Percentiles rank a stretch among this genome's conserved stretches.
Conservation (phyloP, 139 green algal genomes). For the Asterochloris sp. region DNA sequence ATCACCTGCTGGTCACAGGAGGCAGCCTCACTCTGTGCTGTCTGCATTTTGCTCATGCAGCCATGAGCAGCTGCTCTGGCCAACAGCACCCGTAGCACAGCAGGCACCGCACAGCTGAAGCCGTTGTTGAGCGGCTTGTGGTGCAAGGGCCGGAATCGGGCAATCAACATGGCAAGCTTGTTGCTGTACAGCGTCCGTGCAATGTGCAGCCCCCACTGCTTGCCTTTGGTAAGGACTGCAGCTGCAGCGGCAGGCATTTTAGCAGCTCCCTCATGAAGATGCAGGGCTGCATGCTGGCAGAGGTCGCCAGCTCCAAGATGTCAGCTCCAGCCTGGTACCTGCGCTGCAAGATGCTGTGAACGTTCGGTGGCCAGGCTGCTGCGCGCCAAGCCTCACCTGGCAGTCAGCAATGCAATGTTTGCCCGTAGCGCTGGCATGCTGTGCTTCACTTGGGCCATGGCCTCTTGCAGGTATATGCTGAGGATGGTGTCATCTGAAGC, state of each 20-base stretch:
- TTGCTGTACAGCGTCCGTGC: background rate
- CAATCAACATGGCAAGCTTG: background rate
- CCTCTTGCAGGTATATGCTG: constrained; percentile 56
- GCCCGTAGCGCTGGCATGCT: background rate
- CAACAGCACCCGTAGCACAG: background rate
- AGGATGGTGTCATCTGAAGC: constrained; percentile 39
- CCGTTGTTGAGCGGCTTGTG: background rate
- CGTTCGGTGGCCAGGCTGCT: background rate
- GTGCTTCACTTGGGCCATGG: constrained; percentile 48
- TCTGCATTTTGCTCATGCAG: background rate
- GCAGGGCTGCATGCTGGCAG: constrained; percentile 70
- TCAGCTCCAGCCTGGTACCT: constrained; percentile 49
- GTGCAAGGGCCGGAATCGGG: background rate
- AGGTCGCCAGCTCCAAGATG: constrained; percentile 52
- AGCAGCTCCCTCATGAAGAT: constrained; percentile 64
- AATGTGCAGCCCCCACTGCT: background rate
- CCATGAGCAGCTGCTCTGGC: background rate
- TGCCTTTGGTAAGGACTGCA: constrained; percentile 20
- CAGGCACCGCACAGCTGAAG: background rate
- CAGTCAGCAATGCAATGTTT: background rate
- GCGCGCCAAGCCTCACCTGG: background rate
- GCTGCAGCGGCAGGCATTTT: constrained; percentile 17
- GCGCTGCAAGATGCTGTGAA: background rate
- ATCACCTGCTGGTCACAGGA: constrained; percentile 26
- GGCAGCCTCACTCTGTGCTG: no score